Evolutionary conservation across 176 grass and related monocot genomes (phyloP).

Genomic region (Bolboschoenus planiculmis): DNA sequence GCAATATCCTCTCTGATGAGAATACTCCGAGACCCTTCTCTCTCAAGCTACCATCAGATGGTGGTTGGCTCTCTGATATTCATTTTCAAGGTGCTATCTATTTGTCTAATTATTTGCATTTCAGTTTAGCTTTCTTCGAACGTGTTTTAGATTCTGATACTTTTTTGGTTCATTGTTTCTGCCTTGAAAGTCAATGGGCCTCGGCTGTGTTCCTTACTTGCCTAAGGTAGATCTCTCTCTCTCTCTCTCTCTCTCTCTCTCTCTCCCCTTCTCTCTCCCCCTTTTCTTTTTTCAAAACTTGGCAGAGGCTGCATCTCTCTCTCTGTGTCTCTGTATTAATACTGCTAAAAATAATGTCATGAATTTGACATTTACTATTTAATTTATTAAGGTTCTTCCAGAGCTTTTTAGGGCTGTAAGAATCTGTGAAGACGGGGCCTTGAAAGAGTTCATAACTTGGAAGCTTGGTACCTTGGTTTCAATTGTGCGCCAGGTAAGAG

Average conservation of each 20-base stretch:
- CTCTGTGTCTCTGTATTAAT: neutral
- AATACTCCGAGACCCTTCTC: slow-evolving; percentile 91
- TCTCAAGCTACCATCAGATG: slow-evolving; percentile 99
- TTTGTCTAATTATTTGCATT: neutral
- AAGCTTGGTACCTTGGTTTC: slow-evolving; percentile 93
- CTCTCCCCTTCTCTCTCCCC: neutral
- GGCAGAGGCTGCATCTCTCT: neutral
- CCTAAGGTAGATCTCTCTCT: slow-evolving; percentile 67
- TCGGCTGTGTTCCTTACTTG: slow-evolving; percentile 95
- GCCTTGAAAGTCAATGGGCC: slow-evolving; percentile 79
- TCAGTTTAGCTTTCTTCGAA: slow-evolving; percentile 18
- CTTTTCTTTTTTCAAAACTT: neutral
- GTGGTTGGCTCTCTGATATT: slow-evolving; percentile 88
- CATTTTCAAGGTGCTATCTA: slow-evolving; percentile 84
- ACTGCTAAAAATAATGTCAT: neutral
- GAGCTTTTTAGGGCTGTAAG: slow-evolving; percentile 92
- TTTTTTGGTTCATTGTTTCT: slow-evolving; percentile 31
- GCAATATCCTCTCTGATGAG: slow-evolving; percentile 94
- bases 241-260: neutral
- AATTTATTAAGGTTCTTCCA: slow-evolving; percentile 73
- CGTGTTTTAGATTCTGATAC: slow-evolving; percentile 22
- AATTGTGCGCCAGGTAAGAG: slow-evolving; percentile 87
- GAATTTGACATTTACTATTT: slow-evolving; percentile 19
- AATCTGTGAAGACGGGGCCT: slow-evolving; percentile 81
- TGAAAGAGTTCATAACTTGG: slow-evolving; percentile 99